These are phyloP conservation scores for Teratosphaeriaceae sp. DNA, from an alignment of 2,329 filamentous ascomycete genomes.

Conservation along the genomic window DNA sequence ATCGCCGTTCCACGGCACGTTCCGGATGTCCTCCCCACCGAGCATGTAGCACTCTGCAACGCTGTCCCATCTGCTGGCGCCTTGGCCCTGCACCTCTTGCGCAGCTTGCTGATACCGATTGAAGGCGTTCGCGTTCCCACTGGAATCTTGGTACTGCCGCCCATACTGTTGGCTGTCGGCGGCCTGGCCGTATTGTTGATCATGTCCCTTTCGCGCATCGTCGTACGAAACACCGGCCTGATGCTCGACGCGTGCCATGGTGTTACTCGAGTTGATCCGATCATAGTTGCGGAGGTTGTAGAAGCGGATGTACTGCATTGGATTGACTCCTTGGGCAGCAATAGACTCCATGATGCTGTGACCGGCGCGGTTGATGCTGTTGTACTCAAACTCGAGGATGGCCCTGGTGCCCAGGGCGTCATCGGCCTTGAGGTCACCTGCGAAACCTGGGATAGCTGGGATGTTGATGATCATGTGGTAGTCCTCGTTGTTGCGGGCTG, in stretches of 20 bases:
- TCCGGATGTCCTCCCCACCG: constrained; percentile 61
- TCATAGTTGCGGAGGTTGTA: constrained; percentile 83
- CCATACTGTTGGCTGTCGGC: constrained; percentile 30
- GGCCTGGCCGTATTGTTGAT: constrained; percentile 43
- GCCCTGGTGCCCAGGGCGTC: constrained; percentile 69
- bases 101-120: constrained; percentile 68
- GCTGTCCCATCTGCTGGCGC: constrained; percentile 58
- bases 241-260: constrained; percentile 55
- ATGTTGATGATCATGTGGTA: constrained; percentile 75
- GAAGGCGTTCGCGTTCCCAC: constrained; percentile 38
- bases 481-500: constrained; percentile 56
- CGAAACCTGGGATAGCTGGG: constrained; percentile 74
- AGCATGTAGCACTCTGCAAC: constrained; percentile 81
- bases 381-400: constrained; percentile 85
- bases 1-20: constrained; percentile 53
- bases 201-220: constrained; percentile 56
- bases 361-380: constrained; percentile 69
- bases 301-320: constrained; percentile 69
- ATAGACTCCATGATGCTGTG: constrained; percentile 71
- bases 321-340: constrained; percentile 59
- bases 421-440: constrained; percentile 68
- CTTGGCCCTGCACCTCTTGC: constrained; percentile 41
- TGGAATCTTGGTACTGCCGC: constrained; percentile 23
- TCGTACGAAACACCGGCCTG: constrained; percentile 62
- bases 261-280: constrained; percentile 64